Conservation (phyloP, 2,329 filamentous ascomycete genomes). For the Pseudofabraea citricarpa region DNA sequence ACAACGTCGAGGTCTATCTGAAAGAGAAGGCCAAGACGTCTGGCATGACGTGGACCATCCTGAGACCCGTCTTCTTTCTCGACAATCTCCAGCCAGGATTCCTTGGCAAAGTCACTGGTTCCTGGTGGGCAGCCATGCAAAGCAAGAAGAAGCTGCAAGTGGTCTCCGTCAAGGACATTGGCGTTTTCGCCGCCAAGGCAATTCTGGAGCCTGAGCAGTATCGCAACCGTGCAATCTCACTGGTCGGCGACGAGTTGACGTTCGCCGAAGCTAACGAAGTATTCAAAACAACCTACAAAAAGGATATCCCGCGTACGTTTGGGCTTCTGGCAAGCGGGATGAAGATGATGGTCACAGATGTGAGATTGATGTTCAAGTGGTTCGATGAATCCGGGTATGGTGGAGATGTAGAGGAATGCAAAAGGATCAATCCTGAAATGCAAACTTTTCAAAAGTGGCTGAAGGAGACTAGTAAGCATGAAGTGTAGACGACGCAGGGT, state of each 20-base stretch:
- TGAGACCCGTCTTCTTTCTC: constrained; percentile 50
- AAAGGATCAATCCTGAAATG: constrained; percentile 4
- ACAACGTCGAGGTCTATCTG: constrained; percentile 48
- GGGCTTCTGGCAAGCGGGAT: constrained; percentile 22
- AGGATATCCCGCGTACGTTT: constrained; percentile 21
- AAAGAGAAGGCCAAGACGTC: constrained; percentile 32
- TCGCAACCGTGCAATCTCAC: constrained; percentile 25
- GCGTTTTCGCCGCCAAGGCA: constrained; percentile 30
- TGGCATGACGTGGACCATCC: constrained; percentile 40
- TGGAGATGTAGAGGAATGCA: constrained; percentile 23
- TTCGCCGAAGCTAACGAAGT: constrained; percentile 23
- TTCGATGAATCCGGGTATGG: constrained; percentile 31
- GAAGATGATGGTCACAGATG: constrained; percentile 26
- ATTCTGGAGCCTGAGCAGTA: constrained; percentile 27
- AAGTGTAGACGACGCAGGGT: no score
- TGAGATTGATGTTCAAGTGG: constrained; percentile 32
- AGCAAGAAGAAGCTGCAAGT: constrained; percentile 30
- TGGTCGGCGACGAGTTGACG: constrained; percentile 35
- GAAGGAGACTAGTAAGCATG: constrained; percentile 2
- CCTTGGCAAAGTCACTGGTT: not conserved
- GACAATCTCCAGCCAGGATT: constrained; percentile 32
- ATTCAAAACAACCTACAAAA: constrained; percentile 27
- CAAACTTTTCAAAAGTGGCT: constrained; percentile 7
- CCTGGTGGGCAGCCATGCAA: constrained; percentile 5
- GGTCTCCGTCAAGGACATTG: constrained; percentile 32